Conservation (phyloP, 306 rosid species). For the Vigna reflexopilosa region DNA sequence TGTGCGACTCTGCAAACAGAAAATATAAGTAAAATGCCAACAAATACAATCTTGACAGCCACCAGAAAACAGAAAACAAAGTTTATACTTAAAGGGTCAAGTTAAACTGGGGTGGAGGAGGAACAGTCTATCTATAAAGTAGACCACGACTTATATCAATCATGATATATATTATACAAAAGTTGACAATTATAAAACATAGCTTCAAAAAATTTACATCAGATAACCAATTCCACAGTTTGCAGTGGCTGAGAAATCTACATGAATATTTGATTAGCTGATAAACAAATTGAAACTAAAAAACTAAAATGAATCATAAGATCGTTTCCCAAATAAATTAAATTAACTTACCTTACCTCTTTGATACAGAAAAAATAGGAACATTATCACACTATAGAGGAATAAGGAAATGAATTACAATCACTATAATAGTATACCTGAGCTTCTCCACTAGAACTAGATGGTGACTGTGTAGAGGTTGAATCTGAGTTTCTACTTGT, state of each 20-base stretch:
- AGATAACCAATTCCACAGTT: background rate
- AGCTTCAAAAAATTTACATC: background rate
- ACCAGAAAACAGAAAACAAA: conserved; percentile 11
- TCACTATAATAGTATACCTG: conserved; percentile 57
- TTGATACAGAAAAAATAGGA: conserved; percentile 8
- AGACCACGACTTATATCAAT: background rate
- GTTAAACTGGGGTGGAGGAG: conserved; percentile 1
- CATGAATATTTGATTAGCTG: background rate
- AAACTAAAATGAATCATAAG: background rate
- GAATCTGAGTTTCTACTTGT: conserved; percentile 77
- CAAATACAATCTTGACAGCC: conserved; percentile 18
- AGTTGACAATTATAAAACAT: background rate
- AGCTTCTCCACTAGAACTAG: conserved; percentile 78
- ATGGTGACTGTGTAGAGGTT: conserved; percentile 73
- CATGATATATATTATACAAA: background rate
- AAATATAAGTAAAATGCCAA: conserved; percentile 26
- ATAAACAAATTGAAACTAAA: conserved; percentile 2
- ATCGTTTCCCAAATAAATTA: background rate
- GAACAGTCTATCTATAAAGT: background rate
- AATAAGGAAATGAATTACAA: conserved; percentile 33
- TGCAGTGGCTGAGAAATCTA: conserved; percentile 4
- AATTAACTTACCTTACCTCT: conserved; percentile 22
- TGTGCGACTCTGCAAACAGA: conserved; percentile 72
- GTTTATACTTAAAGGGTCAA: background rate
- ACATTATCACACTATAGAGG: background rate